These are phyloP conservation scores for Rhizoclosmatium globosum DNA, from an alignment of 192 early-diverging fungal genomes.

Conservation along the genomic window DNA sequence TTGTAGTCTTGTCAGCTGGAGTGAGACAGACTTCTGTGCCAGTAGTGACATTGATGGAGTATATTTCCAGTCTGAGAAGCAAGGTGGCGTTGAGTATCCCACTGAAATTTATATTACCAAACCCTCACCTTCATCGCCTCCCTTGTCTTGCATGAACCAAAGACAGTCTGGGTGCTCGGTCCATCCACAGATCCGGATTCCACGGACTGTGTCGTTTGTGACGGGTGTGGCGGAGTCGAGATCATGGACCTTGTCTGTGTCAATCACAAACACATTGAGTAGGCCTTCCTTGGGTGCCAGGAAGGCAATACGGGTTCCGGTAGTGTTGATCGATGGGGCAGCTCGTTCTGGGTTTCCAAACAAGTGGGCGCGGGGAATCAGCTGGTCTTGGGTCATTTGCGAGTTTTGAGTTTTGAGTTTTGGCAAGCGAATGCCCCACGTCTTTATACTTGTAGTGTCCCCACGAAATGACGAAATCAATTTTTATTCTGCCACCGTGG, in stretches of 20 bases:
- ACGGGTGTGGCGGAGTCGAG: constrained; percentile 34
- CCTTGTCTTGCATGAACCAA: constrained; percentile 43
- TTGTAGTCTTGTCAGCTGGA: constrained; percentile 3
- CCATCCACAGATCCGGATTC: constrained; percentile 44
- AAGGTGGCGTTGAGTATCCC: neutral
- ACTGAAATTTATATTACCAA: neutral
- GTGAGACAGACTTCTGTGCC: constrained; percentile 20
- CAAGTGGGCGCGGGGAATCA: constrained; percentile 16
- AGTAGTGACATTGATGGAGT: constrained; percentile 29
- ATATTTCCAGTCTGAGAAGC: constrained; percentile 13
- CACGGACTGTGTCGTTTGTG: constrained; percentile 42
- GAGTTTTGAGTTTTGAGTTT: neutral
- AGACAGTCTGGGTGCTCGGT: constrained; percentile 42
- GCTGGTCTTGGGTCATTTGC: neutral
- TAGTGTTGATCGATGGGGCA: neutral
- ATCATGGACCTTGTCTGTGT: neutral
- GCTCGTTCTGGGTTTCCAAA: constrained; percentile 27
- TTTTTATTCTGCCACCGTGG: too few relatives aligned
- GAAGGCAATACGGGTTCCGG: constrained; percentile 37
- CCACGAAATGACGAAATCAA: too few relatives aligned
- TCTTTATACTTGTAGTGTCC: too few relatives aligned
- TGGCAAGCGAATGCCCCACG: too few relatives aligned
- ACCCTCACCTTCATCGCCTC: constrained; percentile 43
- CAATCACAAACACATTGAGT: constrained; percentile 42
- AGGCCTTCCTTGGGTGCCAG: constrained; percentile 45